Conservation (phyloP, 805 yeast species). For the Candida anglica region DNA sequence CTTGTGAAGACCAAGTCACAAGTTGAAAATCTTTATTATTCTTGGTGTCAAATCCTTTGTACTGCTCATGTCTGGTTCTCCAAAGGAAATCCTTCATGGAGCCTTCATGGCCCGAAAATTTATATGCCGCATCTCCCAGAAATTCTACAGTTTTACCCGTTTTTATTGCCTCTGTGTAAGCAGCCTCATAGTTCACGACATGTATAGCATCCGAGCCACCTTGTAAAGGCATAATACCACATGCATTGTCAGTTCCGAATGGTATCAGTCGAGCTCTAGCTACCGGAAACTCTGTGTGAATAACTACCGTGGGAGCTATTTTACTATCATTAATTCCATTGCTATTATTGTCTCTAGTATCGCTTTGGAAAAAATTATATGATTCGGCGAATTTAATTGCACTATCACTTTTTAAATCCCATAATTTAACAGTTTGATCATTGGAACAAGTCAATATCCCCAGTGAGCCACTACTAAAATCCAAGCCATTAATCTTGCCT, state of each 20-base stretch:
- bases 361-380: constrained; percentile 16
- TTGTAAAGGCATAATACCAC: constrained; percentile 85
- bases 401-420: constrained; percentile 53
- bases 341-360: neutral
- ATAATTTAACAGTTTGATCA: constrained; percentile 74
- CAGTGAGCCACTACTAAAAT: constrained; percentile 62
- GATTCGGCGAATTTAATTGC: constrained; percentile 9
- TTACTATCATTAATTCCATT: neutral
- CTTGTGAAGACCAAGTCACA: constrained; percentile 87
- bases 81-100: constrained; percentile 86
- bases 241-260: constrained; percentile 69
- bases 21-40: constrained; percentile 73
- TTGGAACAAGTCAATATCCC: constrained; percentile 79
- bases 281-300: constrained; percentile 78
- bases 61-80: constrained; percentile 50
- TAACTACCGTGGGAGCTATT: constrained; percentile 49
- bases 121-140: constrained; percentile 43
- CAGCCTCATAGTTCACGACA: constrained; percentile 46
- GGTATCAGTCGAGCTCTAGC: constrained; percentile 87
- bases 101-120: constrained; percentile 78
- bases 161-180: constrained; percentile 21
- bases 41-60: constrained; percentile 43
- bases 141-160: constrained; percentile 19
- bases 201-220: constrained; percentile 73
- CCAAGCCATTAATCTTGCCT: constrained; percentile 88